Evolutionary conservation across 352 stramenopile species (phyloP).

Genomic region (Phytopythium mirpurense): DNA sequence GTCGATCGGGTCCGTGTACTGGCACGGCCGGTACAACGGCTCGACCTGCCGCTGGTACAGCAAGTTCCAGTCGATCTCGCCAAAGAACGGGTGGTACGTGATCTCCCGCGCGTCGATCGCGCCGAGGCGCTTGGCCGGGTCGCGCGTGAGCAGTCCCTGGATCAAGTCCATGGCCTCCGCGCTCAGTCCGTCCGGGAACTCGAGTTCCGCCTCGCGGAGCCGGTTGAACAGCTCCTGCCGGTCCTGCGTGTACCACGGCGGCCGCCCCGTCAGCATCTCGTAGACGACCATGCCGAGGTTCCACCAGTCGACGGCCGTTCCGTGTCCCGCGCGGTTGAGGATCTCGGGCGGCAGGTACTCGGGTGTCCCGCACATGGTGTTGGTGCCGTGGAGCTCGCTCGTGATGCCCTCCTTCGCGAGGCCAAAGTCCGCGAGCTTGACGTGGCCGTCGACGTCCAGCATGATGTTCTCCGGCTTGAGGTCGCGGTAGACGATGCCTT

Average conservation of each 20-base stretch:
- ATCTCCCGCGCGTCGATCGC: slow-evolving; percentile 61
- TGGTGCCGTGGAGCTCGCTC: slow-evolving; percentile 64
- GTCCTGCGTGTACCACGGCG: slow-evolving; percentile 88
- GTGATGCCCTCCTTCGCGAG: slow-evolving; percentile 74
- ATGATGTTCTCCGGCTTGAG: slow-evolving; percentile 87
- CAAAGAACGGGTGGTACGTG: slow-evolving; percentile 77
- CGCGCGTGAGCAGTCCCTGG: slow-evolving; percentile 71
- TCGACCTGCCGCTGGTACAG: slow-evolving; percentile 51
- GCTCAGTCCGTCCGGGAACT: slow-evolving; percentile 77
- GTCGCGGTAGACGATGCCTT: slow-evolving; percentile 81
- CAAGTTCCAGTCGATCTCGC: slow-evolving; percentile 63
- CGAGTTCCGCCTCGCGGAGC: slow-evolving; percentile 62
- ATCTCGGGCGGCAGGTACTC: slow-evolving; percentile 89
- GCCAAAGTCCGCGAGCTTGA: slow-evolving; percentile 81
- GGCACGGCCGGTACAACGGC: slow-evolving; percentile 72
- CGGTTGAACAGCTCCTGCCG: slow-evolving; percentile 87
- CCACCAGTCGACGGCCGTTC: slow-evolving; percentile 94
- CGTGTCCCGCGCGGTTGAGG: slow-evolving; percentile 69
- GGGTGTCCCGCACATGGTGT: slow-evolving; percentile 82
- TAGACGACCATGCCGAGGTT: slow-evolving; percentile 81
- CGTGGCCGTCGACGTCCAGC: slow-evolving; percentile 78
- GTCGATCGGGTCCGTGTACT: slow-evolving; percentile 61
- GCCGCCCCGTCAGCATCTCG: slow-evolving; percentile 79
- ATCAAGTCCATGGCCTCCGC: slow-evolving; percentile 78
- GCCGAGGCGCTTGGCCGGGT: slow-evolving; percentile 61